Base-by-base conservation (phyloP, 108 stramenopile species). In the Craspedostauros australis region DNA sequence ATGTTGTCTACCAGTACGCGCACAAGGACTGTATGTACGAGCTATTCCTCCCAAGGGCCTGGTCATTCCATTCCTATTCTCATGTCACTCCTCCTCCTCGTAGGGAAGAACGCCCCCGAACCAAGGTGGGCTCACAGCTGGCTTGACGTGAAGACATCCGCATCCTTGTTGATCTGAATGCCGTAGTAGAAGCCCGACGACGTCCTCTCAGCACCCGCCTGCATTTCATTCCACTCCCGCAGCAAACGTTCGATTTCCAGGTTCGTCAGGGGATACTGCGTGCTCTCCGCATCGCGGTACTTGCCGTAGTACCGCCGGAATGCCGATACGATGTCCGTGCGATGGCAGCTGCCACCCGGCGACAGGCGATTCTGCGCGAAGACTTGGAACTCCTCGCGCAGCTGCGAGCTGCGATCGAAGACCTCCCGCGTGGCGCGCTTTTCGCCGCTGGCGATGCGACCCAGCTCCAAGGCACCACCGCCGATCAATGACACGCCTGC, bases 221-320 rank as follows among this genome's bases (percentile, higher is more conserved):
- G 38, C 23, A 56, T 66, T 46, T 62, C 36, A 72, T 80, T 81
- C 86, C 86, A 93, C 5, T 51, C 40, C 50, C 77, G 61, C 11
- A 84, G 28, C 28, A 88, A 64, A 43, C 70, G 49, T 48, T 93
- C 86, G 39, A 93, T 88, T 52, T 92, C 86, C 50, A 86, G 57
- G 58, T 92, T 82, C 7, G 71, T 63, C 59, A 90, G 31, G 0
- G 82, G 79, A 48, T 79, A 82, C 20, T 84, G 51, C 11, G 57
- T 66, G 48, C 66, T 77, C 20, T 82, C 83, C 9, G 62, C 72
- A 11, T 50, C 48, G 12, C 90, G 68, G 63, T 93, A 93, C 40
- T 93, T 93, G 40, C 80, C 76, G 75, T 69, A 77, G 66, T 60
- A 93, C 26, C 91, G 68, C 43, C 91, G 79, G 76, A 88, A 93